Conservation (phyloP, 352 stramenopile species). For the Pythium monospermum region DNA sequence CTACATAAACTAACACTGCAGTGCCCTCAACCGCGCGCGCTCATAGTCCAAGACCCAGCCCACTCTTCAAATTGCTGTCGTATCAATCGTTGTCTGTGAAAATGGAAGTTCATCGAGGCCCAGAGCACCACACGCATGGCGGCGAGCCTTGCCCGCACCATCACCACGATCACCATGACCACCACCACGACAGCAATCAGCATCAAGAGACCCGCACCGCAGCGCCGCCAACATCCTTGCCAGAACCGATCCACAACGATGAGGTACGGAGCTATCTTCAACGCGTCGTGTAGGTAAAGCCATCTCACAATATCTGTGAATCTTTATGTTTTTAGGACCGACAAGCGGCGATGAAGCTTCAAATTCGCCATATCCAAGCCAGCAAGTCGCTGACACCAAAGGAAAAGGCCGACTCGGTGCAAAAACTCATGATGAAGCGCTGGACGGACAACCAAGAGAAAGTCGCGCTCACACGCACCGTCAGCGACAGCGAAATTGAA, state of each 20-base stretch:
- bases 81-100: background rate
- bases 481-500: conserved; percentile 47
- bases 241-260: conserved; percentile 45
- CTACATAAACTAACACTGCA: no score
- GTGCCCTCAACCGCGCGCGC: no score
- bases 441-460: conserved; percentile 74
- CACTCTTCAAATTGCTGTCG: no score
- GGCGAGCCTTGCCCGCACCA: conserved; percentile 25
- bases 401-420: conserved; percentile 77
- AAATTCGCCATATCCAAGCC: conserved; percentile 77
- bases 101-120: conserved; percentile 23
- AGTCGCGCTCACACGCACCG: conserved; percentile 27
- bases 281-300: no score
- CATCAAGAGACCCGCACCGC: conserved; percentile 26
- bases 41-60: no score
- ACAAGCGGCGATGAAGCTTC: conserved; percentile 53
- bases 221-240: conserved; percentile 27
- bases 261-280: no score
- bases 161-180: no score
- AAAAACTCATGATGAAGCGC: conserved; percentile 85
- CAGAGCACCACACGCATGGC: conserved; percentile 25
- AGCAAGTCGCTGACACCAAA: conserved; percentile 72
- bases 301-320: no score
- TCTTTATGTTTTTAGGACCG: conserved; percentile 39
- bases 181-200: conserved; percentile 31